These are phyloP conservation scores for Dendryphion nanum DNA, from an alignment of 2,329 filamentous ascomycete genomes.

Conservation along the genomic window DNA sequence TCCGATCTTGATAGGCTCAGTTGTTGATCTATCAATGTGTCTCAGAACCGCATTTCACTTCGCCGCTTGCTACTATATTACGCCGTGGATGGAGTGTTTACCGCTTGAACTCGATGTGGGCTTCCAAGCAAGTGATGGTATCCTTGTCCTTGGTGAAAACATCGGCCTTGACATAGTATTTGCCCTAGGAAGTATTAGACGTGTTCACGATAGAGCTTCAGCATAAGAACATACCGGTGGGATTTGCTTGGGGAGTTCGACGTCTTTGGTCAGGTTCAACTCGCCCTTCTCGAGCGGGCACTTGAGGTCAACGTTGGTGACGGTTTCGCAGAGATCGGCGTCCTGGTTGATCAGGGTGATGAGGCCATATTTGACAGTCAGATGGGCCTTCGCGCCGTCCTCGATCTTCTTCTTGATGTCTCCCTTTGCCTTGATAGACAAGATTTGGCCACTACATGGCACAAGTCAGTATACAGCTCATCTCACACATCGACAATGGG, in stretches of 20 bases:
- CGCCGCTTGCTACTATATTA: constrained; percentile 2
- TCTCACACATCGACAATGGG: too few species aligned
- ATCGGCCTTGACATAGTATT: constrained; percentile 84
- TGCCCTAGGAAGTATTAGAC: constrained; percentile 60
- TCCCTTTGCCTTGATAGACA: constrained; percentile 77
- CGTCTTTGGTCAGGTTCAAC: constrained; percentile 71
- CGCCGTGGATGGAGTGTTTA: constrained; percentile 26
- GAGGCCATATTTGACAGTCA: constrained; percentile 90
- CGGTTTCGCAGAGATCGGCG: constrained; percentile 84
- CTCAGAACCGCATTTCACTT: constrained; percentile 13
- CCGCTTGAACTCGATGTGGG: constrained; percentile 62
- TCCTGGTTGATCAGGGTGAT: constrained; percentile 82
- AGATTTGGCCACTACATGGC: constrained; percentile 64
- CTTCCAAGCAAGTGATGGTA: constrained; percentile 83
- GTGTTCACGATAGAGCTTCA: neutral
- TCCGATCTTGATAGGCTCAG: constrained; percentile 6
- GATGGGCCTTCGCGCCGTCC: constrained; percentile 74
- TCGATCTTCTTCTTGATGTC: constrained; percentile 70
- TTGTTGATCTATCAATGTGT: constrained; percentile 11
- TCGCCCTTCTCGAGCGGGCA: constrained; percentile 84
- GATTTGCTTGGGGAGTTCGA: constrained; percentile 82
- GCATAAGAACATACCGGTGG: constrained; percentile 67
- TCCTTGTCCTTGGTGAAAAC: constrained; percentile 71
- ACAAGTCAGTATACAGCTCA: constrained; percentile 6
- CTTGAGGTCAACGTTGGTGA: constrained; percentile 80